phyloP scores from a whole-genome alignment of 2,329 filamentous ascomycete species.

The Purpureocillium lavendulum region DNA sequence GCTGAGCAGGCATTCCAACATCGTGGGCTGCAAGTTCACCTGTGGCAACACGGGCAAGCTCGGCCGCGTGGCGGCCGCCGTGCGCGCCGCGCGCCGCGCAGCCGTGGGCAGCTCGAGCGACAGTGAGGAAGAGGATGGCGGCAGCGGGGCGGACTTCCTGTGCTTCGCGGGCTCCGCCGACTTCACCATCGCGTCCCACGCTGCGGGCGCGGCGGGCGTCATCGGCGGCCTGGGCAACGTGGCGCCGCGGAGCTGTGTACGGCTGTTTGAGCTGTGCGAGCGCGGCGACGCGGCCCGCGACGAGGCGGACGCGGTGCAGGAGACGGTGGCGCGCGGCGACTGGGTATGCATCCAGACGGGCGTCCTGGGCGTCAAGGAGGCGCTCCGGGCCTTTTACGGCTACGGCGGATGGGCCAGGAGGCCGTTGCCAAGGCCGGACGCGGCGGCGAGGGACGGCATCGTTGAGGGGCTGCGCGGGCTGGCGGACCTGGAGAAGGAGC shows the following conservation, averaged over 20 bases:
- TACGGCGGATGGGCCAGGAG: constrained; percentile 55
- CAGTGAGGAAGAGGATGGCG: too few species aligned
- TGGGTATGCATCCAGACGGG: constrained; percentile 63
- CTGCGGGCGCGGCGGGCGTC: constrained; percentile 62
- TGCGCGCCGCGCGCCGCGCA: constrained; percentile 11
- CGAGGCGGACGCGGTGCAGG: constrained; percentile 56
- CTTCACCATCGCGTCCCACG: constrained; percentile 61
- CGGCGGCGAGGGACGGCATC: constrained; percentile 44
- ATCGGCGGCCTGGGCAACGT: constrained; percentile 69
- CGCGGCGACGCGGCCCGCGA: constrained; percentile 36
- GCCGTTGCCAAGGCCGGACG: constrained; percentile 56
- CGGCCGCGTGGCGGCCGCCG: constrained; percentile 32
- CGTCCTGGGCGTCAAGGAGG: constrained; percentile 60
- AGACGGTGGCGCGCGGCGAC: constrained; percentile 55
- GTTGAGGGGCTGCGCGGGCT: constrained; percentile 51
- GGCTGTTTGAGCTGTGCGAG: constrained; percentile 51
- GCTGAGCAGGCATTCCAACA: constrained; percentile 44
- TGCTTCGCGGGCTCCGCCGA: constrained; percentile 67
- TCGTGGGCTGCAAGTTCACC: constrained; percentile 55
- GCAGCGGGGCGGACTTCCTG: constrained; percentile 38
- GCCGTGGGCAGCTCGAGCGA: too few species aligned
- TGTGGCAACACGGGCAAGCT: constrained; percentile 58
- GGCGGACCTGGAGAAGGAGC: constrained; percentile 56
- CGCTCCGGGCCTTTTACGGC: constrained; percentile 50
- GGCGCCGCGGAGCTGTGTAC: constrained; percentile 54